A percentile compares a stretch with the other conserved stretches of the same genome.
Evolutionary conservation across 2,329 filamentous ascomycete species (phyloP).

Genomic region (Neopestalotiopsis rosae): DNA sequence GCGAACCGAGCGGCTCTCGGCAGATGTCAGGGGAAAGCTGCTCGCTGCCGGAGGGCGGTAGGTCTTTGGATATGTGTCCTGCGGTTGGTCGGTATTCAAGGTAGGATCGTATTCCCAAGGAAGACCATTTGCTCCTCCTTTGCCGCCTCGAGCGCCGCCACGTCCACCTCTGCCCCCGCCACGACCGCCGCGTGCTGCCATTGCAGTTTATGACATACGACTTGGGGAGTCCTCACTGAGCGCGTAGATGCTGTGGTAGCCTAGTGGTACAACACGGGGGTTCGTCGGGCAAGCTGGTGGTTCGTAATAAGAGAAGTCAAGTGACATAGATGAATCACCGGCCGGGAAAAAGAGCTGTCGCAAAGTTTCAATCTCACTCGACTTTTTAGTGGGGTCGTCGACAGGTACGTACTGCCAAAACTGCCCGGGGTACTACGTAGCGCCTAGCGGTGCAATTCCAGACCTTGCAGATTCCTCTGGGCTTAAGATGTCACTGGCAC

Average conservation of each 20-base stretch:
- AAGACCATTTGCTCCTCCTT: slow-evolving; percentile 50
- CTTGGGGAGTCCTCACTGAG: no score
- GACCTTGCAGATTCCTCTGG: background rate
- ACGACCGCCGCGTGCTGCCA: slow-evolving; percentile 59
- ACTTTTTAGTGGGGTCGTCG: slow-evolving; percentile 2
- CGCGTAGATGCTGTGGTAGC: background rate
- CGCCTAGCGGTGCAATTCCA: slow-evolving; percentile 7
- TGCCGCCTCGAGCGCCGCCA: slow-evolving; percentile 52
- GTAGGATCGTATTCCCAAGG: slow-evolving; percentile 61
- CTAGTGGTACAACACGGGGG: background rate
- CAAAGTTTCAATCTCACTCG: slow-evolving; percentile 1
- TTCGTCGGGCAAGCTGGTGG: background rate
- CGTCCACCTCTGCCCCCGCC: slow-evolving; percentile 53
- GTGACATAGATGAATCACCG: background rate
- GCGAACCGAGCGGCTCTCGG: slow-evolving; percentile 54
- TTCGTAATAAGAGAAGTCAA: background rate
- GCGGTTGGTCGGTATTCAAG: slow-evolving; percentile 56
- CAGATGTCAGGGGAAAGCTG: slow-evolving; percentile 43
- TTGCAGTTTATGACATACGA: slow-evolving; percentile 29
- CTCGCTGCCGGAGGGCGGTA: slow-evolving; percentile 53
- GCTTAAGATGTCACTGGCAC: background rate
- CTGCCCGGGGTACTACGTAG: background rate
- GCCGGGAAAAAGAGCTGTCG: slow-evolving; percentile 1
- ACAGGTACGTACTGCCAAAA: background rate
- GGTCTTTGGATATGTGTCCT: slow-evolving; percentile 60